phyloP scores from a whole-genome alignment of 2,329 filamentous ascomycete genomes.

The Alternaria panax region DNA sequence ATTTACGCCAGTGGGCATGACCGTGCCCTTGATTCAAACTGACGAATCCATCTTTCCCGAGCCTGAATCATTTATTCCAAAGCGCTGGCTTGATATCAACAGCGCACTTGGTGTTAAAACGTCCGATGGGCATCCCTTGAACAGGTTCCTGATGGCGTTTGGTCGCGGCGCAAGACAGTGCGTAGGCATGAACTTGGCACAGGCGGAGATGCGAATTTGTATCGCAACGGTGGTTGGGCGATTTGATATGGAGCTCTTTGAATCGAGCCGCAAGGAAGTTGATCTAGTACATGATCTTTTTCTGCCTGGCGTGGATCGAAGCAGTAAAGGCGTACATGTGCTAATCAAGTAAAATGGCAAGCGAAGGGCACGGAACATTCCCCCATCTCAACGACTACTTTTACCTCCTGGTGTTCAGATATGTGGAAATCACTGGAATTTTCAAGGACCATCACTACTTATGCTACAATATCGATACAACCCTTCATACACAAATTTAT shows the following conservation, averaged over 20 bases:
- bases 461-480: too few relatives aligned
- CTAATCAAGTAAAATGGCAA: neutral
- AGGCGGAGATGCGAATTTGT: neutral
- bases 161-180: neutral
- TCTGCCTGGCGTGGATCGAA: neutral
- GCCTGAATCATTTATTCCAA: neutral
- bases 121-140: neutral
- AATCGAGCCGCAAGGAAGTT: neutral
- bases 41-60: neutral
- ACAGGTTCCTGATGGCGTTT: neutral
- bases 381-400: too few relatives aligned
- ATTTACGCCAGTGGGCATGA: neutral
- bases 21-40: neutral
- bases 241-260: constrained; percentile 32
- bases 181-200: neutral
- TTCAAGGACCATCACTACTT: too few relatives aligned
- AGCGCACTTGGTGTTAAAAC: neutral
- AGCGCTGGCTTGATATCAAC: neutral
- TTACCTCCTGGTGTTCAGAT: too few relatives aligned
- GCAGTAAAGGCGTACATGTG: neutral
- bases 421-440: too few relatives aligned
- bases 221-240: neutral
- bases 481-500: too few relatives aligned
- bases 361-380: too few relatives aligned
- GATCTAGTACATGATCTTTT: neutral